Evolutionary conservation across 2,329 filamentous ascomycete species (phyloP).

Genomic region (Thermomyces lanuginosus): DNA sequence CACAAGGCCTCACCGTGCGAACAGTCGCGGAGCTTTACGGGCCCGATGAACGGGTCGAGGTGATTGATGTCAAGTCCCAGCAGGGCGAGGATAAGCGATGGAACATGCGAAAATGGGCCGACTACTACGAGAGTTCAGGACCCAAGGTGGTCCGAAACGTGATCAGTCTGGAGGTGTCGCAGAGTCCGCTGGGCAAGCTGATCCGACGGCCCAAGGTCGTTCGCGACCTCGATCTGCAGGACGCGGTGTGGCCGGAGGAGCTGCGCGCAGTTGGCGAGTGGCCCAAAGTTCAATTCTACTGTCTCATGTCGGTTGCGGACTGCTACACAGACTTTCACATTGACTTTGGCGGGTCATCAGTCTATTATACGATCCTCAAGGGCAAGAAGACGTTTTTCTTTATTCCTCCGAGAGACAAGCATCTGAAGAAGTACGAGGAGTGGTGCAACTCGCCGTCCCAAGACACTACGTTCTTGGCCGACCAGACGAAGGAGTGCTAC

Average conservation of each 20-base stretch:
- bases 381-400: conserved; percentile 57
- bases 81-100: conserved; percentile 48
- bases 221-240: conserved; percentile 42
- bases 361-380: conserved; percentile 54
- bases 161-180: conserved; percentile 52
- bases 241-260: conserved; percentile 35
- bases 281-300: conserved; percentile 52
- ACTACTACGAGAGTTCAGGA: conserved; percentile 47
- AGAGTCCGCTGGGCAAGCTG: conserved; percentile 44
- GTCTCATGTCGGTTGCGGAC: conserved; percentile 54
- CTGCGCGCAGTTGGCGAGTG: conserved; percentile 39
- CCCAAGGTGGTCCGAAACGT: conserved; percentile 50
- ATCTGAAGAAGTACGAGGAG: conserved; percentile 54
- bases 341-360: conserved; percentile 54
- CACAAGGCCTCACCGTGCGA: conserved; percentile 45
- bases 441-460: conserved; percentile 53
- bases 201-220: conserved; percentile 49
- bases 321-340: conserved; percentile 59
- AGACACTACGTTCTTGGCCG: conserved; percentile 48
- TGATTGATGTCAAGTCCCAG: conserved; percentile 55
- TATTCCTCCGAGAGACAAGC: conserved; percentile 50
- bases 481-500: conserved; percentile 50
- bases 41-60: conserved; percentile 44
- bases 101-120: conserved; percentile 50
- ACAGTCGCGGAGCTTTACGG: conserved; percentile 49